Percentiles rank a stretch among this genome's conserved stretches.
Conservation (phyloP, 2,329 filamentous ascomycete genomes). For the Pezizomycotina sp. region DNA sequence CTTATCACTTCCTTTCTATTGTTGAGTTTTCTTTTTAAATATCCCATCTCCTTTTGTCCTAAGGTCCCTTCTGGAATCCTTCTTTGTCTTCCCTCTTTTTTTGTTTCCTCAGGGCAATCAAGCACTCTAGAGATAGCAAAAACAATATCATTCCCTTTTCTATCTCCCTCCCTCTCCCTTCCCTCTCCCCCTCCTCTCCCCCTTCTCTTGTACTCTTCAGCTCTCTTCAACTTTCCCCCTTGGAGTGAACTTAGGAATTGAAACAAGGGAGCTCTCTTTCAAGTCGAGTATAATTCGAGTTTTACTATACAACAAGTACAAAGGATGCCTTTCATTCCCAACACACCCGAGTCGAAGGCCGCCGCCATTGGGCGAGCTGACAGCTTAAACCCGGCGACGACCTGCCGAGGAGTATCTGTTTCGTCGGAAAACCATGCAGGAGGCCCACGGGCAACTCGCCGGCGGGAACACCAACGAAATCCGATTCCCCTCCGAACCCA, state of each 20-base stretch:
- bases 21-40: no score
- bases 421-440: constrained; percentile 61
- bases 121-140: constrained; percentile 6
- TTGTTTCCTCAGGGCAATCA: not conserved
- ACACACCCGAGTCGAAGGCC: constrained; percentile 50
- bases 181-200: no score
- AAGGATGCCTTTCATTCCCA: constrained; percentile 47
- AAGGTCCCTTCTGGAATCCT: constrained; percentile 1
- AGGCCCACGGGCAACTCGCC: constrained; percentile 41
- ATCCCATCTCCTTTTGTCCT: constrained; percentile 2
- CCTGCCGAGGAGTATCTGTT: constrained; percentile 74
- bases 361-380: constrained; percentile 58
- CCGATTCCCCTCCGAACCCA: constrained; percentile 37
- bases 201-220: constrained; percentile 2
- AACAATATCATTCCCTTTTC: constrained; percentile 1
- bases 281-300: no score
- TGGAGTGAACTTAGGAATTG: no score
- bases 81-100: constrained; percentile 3
- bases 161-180: not conserved
- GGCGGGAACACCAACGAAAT: constrained; percentile 21
- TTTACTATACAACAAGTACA: no score
- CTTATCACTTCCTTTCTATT: no score
- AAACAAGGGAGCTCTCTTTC: no score
- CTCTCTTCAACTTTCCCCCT: constrained; percentile 5
- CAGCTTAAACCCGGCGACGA: constrained; percentile 66